Evolutionary conservation across 192 early-diverging fungal genomes (phyloP).

Genomic region (Cetraspora pellucida): DNA sequence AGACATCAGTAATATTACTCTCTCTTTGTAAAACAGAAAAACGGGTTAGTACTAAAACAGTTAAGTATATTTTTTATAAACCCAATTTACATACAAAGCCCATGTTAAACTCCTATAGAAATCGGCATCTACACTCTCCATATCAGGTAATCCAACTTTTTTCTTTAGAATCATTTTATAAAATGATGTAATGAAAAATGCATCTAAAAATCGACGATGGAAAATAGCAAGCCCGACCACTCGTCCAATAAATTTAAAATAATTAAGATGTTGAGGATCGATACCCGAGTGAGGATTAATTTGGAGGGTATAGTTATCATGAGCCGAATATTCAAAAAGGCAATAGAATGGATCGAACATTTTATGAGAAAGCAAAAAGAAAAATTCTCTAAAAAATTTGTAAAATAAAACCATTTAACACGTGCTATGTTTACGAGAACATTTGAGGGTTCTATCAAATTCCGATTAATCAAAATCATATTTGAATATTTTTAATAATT

Average conservation of each 20-base stretch:
- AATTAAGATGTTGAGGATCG: conserved; percentile 97
- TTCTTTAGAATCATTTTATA: conserved; percentile 96
- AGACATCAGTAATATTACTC: conserved; percentile 84
- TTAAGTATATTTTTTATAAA: conserved; percentile 7
- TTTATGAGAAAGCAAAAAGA: conserved; percentile 96
- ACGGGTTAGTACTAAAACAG: too few species aligned
- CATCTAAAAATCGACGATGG: conserved; percentile 95
- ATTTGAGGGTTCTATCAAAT: not conserved
- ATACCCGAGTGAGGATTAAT: conserved; percentile 95
- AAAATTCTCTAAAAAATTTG: conserved; percentile 79
- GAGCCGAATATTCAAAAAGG: conserved; percentile 96
- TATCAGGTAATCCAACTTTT: conserved; percentile 83
- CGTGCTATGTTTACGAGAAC: not conserved
- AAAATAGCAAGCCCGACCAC: conserved; percentile 95
- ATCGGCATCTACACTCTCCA: conserved; percentile 95
- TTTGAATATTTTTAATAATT: conserved; percentile 8
- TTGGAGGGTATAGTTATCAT: conserved; percentile 98
- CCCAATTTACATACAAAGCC: conserved; percentile 68
- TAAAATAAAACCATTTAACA: conserved; percentile 15
- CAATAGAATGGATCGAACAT: conserved; percentile 99
- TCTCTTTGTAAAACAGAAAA: conserved; percentile 55
- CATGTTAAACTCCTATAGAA: conserved; percentile 89
- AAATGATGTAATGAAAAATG: conserved; percentile 94
- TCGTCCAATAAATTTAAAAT: conserved; percentile 98
- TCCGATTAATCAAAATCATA: not conserved